Evolutionary conservation across 1,284 basidiomycete genomes (phyloP).

Genomic region (Marasmius oreades): DNA sequence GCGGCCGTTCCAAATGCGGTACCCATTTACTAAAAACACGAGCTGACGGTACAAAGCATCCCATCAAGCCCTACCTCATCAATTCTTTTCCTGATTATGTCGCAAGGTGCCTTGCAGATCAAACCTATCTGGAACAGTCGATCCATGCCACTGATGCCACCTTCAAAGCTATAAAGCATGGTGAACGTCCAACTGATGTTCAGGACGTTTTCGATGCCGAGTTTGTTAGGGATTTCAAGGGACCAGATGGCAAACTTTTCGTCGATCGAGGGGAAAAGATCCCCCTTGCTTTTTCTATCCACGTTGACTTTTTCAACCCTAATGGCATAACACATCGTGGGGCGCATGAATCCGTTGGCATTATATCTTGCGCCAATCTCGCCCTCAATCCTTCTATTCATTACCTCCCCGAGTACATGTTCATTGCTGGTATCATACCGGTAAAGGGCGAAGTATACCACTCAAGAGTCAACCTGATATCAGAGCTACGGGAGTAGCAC

Average conservation of each 20-base stretch:
- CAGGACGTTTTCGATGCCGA: constrained; percentile 13
- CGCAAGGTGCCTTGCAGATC: constrained; percentile 1
- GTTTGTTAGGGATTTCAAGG: constrained; percentile 17
- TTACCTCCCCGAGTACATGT: constrained; percentile 29
- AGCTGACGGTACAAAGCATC: not conserved
- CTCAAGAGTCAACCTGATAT: no score
- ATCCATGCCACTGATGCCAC: constrained; percentile 1
- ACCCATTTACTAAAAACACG: not conserved
- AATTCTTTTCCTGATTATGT: not conserved
- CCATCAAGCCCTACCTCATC: constrained; percentile 1
- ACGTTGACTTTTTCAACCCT: constrained; percentile 13
- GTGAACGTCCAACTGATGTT: not conserved
- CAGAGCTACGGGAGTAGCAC: no score
- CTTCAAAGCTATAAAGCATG: not conserved
- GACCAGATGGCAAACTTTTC: constrained; percentile 19
- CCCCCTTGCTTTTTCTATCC: constrained; percentile 15
- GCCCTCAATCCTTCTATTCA: constrained; percentile 14
- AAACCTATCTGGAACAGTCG: not conserved
- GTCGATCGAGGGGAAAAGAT: constrained; percentile 17
- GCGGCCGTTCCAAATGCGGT: constrained; percentile 3
- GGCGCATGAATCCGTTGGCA: constrained; percentile 7
- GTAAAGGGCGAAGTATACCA: no score
- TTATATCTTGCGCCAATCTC: constrained; percentile 10
- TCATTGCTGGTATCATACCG: constrained; percentile 20
- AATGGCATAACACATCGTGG: constrained; percentile 7